A percentile compares a stretch with the other conserved stretches of the same genome.
phyloP scores from a whole-genome alignment of 1,139 yeast species.

The Taphrina deformans region DNA sequence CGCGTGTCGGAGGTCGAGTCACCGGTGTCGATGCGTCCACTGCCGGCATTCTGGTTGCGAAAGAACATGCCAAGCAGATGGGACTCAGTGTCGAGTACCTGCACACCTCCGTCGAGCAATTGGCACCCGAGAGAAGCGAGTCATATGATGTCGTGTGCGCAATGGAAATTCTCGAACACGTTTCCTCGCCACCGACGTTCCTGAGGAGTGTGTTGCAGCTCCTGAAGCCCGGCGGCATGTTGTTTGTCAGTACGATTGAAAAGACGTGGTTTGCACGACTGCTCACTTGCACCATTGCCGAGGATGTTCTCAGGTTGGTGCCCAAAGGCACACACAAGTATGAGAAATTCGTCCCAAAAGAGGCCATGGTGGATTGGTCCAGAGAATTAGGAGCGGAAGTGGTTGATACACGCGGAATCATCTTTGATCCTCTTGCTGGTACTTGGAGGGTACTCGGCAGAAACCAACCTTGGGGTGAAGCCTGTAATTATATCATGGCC shows the following conservation, averaged over 20 bases:
- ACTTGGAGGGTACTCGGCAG: constrained; percentile 29
- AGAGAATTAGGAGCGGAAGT: constrained; percentile 46
- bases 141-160: constrained; percentile 76
- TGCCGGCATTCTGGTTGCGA: constrained; percentile 80
- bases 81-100: constrained; percentile 58
- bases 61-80: constrained; percentile 55
- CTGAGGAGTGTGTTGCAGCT: constrained; percentile 64
- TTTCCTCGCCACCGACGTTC: constrained; percentile 75
- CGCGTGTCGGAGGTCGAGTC: constrained; percentile 68
- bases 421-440: constrained; percentile 29
- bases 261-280: constrained; percentile 87
- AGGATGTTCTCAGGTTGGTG: constrained; percentile 71
- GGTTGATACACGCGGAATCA: constrained; percentile 36
- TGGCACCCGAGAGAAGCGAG: constrained; percentile 36
- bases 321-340: constrained; percentile 91
- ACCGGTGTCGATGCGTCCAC: constrained; percentile 81
- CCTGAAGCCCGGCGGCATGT: constrained; percentile 77
- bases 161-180: constrained; percentile 95
- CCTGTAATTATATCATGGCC: constrained; percentile 32
- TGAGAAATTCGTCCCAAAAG: constrained; percentile 77
- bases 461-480: constrained; percentile 30
- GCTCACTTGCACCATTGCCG: constrained; percentile 90
- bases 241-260: constrained; percentile 87
- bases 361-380: constrained; percentile 68
- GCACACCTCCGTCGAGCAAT: constrained; percentile 59